Base-by-base conservation (phyloP, 2,329 filamentous ascomycete species). In the Diaporthe sp. region DNA sequence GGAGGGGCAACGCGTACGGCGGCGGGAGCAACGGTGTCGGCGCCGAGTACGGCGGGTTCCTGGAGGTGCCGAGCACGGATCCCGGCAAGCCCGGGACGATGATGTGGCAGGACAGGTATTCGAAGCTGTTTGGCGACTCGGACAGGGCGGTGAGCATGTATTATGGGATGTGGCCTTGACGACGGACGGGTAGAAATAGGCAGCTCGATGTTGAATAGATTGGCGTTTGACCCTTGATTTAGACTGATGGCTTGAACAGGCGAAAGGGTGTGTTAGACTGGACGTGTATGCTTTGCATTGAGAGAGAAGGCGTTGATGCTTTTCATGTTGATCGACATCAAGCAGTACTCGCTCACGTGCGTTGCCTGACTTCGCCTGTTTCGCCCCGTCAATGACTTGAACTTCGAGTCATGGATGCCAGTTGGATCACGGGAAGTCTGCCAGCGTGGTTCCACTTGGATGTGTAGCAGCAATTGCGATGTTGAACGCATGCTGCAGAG, bases 21-120 rank as follows among this genome's bases (percentile, higher is more conserved):
- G 25, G 70, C 57, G 70, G 70, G 25, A 50, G 58, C 45, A 28
- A 33, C 25, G 70, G 57, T 30, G 58, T 55, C 30, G 70, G 57
- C 13, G 35, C 57, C 28, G 45, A 73, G 50, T 60, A 64, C 7
- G 52, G 47, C 3, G 57, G 67, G 35, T 70, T 52, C 35, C 6
- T 50, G 40, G n/a, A 52, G 35, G 28, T 76, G 57, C n/a, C 60
- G 10, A 71, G 72, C 45, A 71, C 75, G 45, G 74, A 74, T 25
- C 72, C 72, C 22, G 72, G 69, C 22, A 76, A 69, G 10, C 60
- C 35, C 28, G 57, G 61, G 28, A n/a, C 68, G 71, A 50, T 52
- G 38, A 74, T 84, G 74, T 85, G 82, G 80, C 76, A 79, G 71
- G 83, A 83, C 77, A 64, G 76, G 61, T 82, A 80, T 75, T 81